Evolutionary conservation across 441 rosid genomes (phyloP), one percentile per base, ranked within the genome.

Genomic region (Populus hybrid): DNA sequence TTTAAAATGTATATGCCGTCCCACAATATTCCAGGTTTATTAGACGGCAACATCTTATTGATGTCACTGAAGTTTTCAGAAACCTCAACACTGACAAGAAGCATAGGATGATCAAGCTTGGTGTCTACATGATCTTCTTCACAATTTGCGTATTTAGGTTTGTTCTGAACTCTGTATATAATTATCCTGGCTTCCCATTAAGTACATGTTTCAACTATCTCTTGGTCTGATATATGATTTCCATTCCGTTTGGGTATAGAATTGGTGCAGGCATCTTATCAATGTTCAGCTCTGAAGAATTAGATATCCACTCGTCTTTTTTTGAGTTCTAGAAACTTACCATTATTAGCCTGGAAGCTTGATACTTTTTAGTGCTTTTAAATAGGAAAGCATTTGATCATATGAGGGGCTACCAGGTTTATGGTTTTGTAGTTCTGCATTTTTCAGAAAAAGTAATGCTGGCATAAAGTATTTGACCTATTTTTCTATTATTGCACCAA

Each of bases 1-100:
- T 30, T 30, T 67, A 23, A 74, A 59, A 68, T 73, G 10, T 70
- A n/a, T 20, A 16, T 75, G 4, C 12, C 20, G 0, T 50, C 1
- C 64, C 46, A 20, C 12, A 57, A 72, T 46, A 65, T 73, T 78
- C 68, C 84, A 95, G 99, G 88, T 95, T 88, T 79, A 72, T 83
- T 50, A 92, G 87, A 71, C 83, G 81, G 70, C 81, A 83, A 67
- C 88, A 95, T 87, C 94, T 95, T 66, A 75, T 95, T 57, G 99
- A 95, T 83, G 97, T 95, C 77, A 95, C 99, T 73, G 99, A 95
- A 87, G 89, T 93, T 42, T 95, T 95, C 84, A 89, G 97, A 84
- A 85, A 80, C 84, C 86, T 93, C 79, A 85, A 83, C 72, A 72
- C 74, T 42, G 94, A 92, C 83, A 95, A 93, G 86, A 93, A 87